Evolutionary conservation across 2,329 filamentous ascomycete species (phyloP).

Genomic region (Aspergillus transmontanensis): DNA sequence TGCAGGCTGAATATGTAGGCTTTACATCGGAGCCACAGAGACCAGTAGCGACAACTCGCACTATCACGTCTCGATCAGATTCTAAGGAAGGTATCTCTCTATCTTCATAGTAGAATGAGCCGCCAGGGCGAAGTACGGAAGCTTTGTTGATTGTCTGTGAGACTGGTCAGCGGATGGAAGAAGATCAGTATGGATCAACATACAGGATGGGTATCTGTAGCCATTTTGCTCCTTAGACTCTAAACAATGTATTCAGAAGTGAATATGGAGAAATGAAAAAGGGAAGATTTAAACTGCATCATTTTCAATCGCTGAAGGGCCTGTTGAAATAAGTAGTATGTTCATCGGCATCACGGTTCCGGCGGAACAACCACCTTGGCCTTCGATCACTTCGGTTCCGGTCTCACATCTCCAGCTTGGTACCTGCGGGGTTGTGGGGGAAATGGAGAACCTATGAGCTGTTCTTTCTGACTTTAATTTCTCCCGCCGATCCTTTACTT

Average conservation of each 20-base stretch:
- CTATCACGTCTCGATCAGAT: conserved; percentile 67
- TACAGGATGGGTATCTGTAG: background rate
- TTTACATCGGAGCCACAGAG: conserved; percentile 80
- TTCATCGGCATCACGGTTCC: background rate
- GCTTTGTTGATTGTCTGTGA: conserved; percentile 10
- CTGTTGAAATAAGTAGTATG: background rate
- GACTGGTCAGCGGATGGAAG: background rate
- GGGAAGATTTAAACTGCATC: background rate
- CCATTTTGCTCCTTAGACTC: background rate
- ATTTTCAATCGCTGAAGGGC: background rate
- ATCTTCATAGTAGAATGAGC: conserved; percentile 25
- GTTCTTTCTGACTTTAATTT: background rate
- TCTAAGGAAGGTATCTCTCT: conserved; percentile 21
- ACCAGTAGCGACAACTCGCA: conserved; percentile 77
- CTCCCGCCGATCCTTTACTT: background rate
- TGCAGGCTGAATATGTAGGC: background rate
- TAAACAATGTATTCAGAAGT: background rate
- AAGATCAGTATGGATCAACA: background rate
- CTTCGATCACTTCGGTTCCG: background rate
- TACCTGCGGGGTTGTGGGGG: background rate
- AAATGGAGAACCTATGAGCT: background rate
- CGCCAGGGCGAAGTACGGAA: conserved; percentile 24
- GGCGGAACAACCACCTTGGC: background rate
- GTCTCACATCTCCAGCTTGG: background rate
- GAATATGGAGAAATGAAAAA: background rate